These are phyloP conservation scores for Pseudocercospora cruenta DNA, from an alignment of 2,329 filamentous ascomycete species.

Conservation along the genomic window DNA sequence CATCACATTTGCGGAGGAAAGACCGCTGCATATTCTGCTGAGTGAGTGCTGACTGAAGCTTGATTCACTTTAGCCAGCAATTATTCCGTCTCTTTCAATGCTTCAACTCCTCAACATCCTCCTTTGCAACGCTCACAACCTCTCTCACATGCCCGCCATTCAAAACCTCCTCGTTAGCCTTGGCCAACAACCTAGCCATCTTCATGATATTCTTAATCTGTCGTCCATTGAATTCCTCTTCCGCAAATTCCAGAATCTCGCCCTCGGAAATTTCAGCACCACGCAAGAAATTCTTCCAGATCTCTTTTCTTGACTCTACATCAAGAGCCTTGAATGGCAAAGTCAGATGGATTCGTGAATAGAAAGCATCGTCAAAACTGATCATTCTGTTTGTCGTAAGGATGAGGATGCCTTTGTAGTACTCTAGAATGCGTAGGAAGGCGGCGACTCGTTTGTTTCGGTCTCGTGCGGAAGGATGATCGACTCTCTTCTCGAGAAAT, in stretches of 20 bases:
- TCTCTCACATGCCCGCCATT: background rate
- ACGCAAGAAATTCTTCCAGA: background rate
- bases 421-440: slow-evolving; percentile 44
- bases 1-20: background rate
- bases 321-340: background rate
- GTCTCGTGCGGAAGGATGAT: slow-evolving; percentile 64
- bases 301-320: background rate
- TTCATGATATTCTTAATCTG: background rate
- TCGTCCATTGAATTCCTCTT: background rate
- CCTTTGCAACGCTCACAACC: background rate
- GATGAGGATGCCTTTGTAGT: slow-evolving; percentile 44
- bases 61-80: too few species aligned
- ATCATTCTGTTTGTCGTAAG: slow-evolving; percentile 43
- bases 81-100: background rate
- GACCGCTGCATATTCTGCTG: background rate
- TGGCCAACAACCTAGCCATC: background rate
- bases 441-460: slow-evolving; percentile 76
- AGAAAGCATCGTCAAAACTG: slow-evolving; percentile 41
- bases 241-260: background rate
- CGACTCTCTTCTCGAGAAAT: slow-evolving; percentile 58
- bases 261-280: background rate
- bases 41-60: slow-evolving; percentile 12
- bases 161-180: background rate
- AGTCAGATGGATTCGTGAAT: slow-evolving; percentile 39
- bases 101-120: too few species aligned